Evolutionary conservation across 257 asterid genomes (phyloP).

Genomic region (Marsdenia floribunda): DNA sequence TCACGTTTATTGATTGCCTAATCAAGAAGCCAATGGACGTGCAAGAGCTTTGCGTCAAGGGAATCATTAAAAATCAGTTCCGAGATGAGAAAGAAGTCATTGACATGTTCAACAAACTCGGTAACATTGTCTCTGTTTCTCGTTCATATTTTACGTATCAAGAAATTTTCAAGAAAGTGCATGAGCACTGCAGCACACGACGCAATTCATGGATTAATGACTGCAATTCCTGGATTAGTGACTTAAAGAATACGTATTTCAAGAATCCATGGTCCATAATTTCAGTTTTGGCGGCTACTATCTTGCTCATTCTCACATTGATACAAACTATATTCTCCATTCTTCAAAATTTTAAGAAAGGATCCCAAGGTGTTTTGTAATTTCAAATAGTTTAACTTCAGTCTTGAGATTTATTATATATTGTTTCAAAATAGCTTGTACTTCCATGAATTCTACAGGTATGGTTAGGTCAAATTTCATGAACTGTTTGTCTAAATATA

Average conservation of each 20-base stretch:
- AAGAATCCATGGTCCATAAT: conserved; percentile 29
- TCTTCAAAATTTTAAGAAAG: background rate
- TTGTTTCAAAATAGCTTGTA: too few species aligned
- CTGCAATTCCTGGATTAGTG: too few species aligned
- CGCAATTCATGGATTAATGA: conserved; percentile 17
- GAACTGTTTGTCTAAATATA: too few species aligned
- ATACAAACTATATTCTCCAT: conserved; percentile 7
- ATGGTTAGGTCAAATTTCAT: too few species aligned
- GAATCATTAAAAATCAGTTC: background rate
- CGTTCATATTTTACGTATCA: background rate
- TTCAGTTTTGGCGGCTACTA: conserved; percentile 22
- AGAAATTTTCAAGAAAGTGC: background rate
- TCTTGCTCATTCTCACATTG: background rate
- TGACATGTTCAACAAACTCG: too few species aligned
- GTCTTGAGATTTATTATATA: too few species aligned
- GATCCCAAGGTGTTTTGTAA: background rate
- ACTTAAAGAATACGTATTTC: conserved; percentile 18
- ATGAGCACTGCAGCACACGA: conserved; percentile 12
- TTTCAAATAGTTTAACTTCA: too few species aligned
- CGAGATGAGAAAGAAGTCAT: conserved; percentile 1
- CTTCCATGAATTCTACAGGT: too few species aligned
- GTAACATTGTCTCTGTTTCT: too few species aligned
- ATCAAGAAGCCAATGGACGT: background rate
- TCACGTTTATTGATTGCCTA: background rate
- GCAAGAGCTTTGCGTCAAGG: background rate